These are phyloP conservation scores for Sporisorium exsertum DNA, from an alignment of 1,284 basidiomycete species.

Conservation along the genomic window DNA sequence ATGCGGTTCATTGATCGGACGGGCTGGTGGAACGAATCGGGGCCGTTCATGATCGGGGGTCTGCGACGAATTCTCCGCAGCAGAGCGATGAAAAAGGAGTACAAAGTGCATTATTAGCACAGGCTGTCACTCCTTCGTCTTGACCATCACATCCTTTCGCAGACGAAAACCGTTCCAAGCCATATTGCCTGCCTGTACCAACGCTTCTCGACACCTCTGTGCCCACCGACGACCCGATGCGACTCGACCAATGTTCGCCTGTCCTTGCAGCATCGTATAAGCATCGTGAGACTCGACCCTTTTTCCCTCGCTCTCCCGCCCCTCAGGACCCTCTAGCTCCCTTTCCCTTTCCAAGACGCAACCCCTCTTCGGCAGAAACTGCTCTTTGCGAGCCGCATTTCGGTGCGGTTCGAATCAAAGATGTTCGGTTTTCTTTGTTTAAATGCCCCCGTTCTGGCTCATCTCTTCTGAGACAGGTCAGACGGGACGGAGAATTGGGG, in stretches of 20 bases:
- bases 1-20: background rate
- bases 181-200: background rate
- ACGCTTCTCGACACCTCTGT: background rate
- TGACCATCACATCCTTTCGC: background rate
- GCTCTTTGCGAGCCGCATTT: slow-evolving; percentile 35
- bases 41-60: background rate
- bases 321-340: background rate
- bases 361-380: slow-evolving; percentile 52
- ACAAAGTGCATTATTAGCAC: too few species aligned
- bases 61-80: slow-evolving; percentile 29
- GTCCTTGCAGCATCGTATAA: background rate
- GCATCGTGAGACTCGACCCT: background rate
- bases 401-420: slow-evolving; percentile 24
- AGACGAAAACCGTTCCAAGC: background rate
- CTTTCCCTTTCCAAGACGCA: background rate
- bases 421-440: slow-evolving; percentile 44
- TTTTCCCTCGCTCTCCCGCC: background rate
- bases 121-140: background rate
- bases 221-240: background rate
- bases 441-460: slow-evolving; percentile 19
- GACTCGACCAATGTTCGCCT: background rate
- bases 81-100: background rate
- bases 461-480: background rate
- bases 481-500: slow-evolving; percentile 43
- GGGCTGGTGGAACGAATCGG: background rate